Base-by-base conservation (phyloP, 257 asterid genomes). In the Solanum bulbocastanum region DNA sequence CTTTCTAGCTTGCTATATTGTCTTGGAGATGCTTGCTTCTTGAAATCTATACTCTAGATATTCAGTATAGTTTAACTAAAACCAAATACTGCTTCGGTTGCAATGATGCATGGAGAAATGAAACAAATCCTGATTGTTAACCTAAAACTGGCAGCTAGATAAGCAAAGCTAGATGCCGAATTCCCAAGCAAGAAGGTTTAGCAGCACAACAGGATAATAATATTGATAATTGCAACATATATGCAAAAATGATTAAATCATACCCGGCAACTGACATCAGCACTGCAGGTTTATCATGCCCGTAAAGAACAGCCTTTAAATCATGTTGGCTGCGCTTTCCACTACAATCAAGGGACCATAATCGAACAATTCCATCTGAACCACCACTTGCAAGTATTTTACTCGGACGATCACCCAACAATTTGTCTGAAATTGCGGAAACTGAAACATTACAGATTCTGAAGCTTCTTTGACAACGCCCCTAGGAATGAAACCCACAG, bases 361-460 rank as follows among this genome's bases (percentile, higher is more conserved):
- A 94, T 87, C 98, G 96, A 89, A 95, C 95, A 23, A 95, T 94
- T 37, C 96, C 91, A 93, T 96, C 99, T 90, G 88, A 95, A 83
- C 99, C 97, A 89, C 98, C 98, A 87, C 98, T 96, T 74, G 98
- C 98, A 90, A 95, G 91, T 79, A 95, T 60, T 76, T 93, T 93
- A 32, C 90, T 93, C 72, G 74, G 56, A 87, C 83, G 83, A 89
- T 93, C 93, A 62, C 96, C 99, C 90, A 96, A 75, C 52, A 96
- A 86, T 90, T 92, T 92, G 89, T 95, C 98, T 75, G 99, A 94
- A 84, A 95, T 94, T 58, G 97, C 90, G 49, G 92, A 88, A 85
- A 94, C 98, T 39, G 95, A 94, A 25, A 95, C 95, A 79, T 66
- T 90, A 87, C 95, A 98, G 68, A 97, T 98, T 92, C 92, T 94